Conservation (phyloP, 192 early-diverging fungal genomes). For the Geranomyces michiganensis region DNA sequence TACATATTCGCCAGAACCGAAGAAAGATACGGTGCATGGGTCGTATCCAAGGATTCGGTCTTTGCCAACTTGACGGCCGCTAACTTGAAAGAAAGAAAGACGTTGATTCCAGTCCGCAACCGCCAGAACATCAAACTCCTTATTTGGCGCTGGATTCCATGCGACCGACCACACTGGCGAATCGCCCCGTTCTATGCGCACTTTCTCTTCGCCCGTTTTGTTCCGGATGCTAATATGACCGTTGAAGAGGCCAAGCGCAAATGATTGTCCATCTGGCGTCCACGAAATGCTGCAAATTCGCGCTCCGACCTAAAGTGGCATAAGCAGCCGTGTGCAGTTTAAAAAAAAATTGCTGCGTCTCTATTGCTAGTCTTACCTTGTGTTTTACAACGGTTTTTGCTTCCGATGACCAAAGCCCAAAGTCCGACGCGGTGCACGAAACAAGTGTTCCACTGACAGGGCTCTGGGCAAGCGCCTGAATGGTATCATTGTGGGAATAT, state of each 20-base stretch:
- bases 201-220: constrained; percentile 56
- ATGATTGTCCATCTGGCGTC: constrained; percentile 59
- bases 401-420: constrained; percentile 62
- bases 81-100: constrained; percentile 57
- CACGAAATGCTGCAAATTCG: constrained; percentile 52
- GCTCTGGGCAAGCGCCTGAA: constrained; percentile 54
- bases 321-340: too few species aligned
- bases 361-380: constrained; percentile 52
- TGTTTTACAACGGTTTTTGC: constrained; percentile 56
- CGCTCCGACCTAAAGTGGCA: constrained; percentile 44
- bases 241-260: constrained; percentile 62
- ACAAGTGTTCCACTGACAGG: constrained; percentile 53
- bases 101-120: constrained; percentile 62
- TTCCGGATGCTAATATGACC: constrained; percentile 58
- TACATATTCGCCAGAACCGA: constrained; percentile 52
- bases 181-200: constrained; percentile 56
- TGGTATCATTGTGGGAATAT: constrained; percentile 60
- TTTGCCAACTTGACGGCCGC: constrained; percentile 61
- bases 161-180: constrained; percentile 57
- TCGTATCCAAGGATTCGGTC: constrained; percentile 59
- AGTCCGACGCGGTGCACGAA: constrained; percentile 56
- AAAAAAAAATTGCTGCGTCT: too few species aligned
- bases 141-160: constrained; percentile 52
- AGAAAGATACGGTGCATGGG: constrained; percentile 50
- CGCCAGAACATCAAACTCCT: constrained; percentile 52